These are phyloP conservation scores for Starmerella floricola DNA, from an alignment of 805 yeast genomes.

Conservation along the genomic window DNA sequence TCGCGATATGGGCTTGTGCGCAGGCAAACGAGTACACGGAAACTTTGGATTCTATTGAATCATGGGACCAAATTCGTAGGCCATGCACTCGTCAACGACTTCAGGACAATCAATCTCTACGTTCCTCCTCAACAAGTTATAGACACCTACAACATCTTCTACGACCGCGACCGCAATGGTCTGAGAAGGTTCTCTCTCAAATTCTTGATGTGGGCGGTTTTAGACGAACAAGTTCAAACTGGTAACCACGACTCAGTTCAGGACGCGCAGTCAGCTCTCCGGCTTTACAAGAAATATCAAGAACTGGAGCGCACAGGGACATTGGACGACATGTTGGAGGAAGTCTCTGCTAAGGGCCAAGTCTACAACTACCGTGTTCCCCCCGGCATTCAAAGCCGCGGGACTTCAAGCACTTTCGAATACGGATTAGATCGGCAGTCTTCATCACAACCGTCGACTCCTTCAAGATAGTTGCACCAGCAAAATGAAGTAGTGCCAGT, in stretches of 20 bases:
- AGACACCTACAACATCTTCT: constrained; percentile 76
- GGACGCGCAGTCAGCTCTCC: constrained; percentile 80
- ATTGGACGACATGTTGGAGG: constrained; percentile 49
- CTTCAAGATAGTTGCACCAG: neutral
- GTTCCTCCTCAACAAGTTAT: constrained; percentile 78
- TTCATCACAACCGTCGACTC: neutral
- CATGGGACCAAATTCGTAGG: constrained; percentile 89
- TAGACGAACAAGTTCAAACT: constrained; percentile 67
- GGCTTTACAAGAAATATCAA: constrained; percentile 58
- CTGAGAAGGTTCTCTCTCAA: constrained; percentile 73
- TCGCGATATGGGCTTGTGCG: constrained; percentile 64
- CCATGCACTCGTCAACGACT: constrained; percentile 84
- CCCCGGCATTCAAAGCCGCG: neutral
- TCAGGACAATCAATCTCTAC: constrained; percentile 80
- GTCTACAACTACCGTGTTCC: constrained; percentile 28
- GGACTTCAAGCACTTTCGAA: neutral
- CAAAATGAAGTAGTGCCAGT: neutral
- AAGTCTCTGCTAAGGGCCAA: constrained; percentile 43
- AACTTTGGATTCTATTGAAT: constrained; percentile 80
- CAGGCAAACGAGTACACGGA: constrained; percentile 70
- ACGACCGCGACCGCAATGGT: constrained; percentile 45
- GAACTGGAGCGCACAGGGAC: constrained; percentile 47
- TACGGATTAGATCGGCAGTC: neutral
- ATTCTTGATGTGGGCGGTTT: constrained; percentile 69
- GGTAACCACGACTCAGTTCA: constrained; percentile 97